phyloP scores from a whole-genome alignment of 441 rosid genomes.

The Omphalea diandra region DNA sequence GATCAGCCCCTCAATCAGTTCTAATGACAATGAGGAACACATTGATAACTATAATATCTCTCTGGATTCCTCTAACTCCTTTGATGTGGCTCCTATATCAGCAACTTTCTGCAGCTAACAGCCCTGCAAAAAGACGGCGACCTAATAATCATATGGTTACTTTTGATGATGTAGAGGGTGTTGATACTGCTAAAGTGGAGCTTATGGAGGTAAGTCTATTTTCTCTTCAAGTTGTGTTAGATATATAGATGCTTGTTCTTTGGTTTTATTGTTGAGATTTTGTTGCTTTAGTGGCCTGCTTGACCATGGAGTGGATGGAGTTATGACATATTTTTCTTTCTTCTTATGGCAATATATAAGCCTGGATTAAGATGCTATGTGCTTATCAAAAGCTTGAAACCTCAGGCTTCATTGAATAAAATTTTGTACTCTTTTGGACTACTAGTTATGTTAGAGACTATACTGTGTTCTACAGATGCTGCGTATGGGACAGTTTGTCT shows the following conservation, averaged over 20 bases:
- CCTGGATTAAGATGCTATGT: not conserved
- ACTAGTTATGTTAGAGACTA: not conserved
- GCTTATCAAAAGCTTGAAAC: not conserved
- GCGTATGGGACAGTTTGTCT: not conserved
- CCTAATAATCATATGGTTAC: constrained; percentile 57
- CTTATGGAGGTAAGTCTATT: constrained; percentile 72
- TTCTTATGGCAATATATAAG: too few relatives aligned
- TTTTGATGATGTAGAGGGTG: constrained; percentile 96
- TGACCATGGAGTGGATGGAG: not conserved
- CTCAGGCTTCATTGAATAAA: not conserved
- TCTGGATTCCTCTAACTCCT: constrained; percentile 92
- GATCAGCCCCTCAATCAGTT: constrained; percentile 88
- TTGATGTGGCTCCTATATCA: constrained; percentile 97
- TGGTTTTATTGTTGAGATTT: not conserved
- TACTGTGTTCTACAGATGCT: not conserved
- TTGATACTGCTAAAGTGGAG: constrained; percentile 88
- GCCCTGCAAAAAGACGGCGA: constrained; percentile 72
- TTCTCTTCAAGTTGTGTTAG: constrained; percentile 13
- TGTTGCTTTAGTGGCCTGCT: constrained; percentile 1
- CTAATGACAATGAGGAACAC: constrained; percentile 64
- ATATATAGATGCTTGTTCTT: not conserved
- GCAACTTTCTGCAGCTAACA: constrained; percentile 82
- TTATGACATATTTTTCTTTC: not conserved
- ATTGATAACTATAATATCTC: constrained; percentile 65
- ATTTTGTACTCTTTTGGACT: not conserved